A percentile compares a stretch with the other conserved stretches of the same genome.
These are phyloP conservation scores for Fusarium sulawesiense DNA, from an alignment of 2,329 filamentous ascomycete genomes.

Conservation along the genomic window DNA sequence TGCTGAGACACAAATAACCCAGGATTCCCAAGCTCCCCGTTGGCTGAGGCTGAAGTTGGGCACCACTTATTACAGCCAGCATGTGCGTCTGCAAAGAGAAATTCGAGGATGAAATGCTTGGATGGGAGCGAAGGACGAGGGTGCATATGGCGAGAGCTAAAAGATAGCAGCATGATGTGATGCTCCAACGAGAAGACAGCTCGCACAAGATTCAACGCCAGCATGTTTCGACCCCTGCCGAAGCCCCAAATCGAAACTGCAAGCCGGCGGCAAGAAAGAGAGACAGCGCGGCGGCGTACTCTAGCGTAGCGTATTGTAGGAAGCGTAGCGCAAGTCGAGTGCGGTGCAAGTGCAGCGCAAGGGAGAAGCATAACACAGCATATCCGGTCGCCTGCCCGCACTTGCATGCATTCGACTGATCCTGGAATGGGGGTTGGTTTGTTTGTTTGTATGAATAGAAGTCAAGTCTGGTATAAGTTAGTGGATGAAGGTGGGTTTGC, in stretches of 20 bases:
- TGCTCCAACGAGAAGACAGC: conserved; percentile 33
- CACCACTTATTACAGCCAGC: conserved; percentile 33
- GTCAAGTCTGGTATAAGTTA: not conserved
- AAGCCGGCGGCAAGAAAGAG: conserved; percentile 36
- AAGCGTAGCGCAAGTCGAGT: not conserved
- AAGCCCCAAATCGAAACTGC: conserved; percentile 29
- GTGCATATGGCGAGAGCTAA: conserved; percentile 23
- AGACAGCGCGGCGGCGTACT: conserved; percentile 10
- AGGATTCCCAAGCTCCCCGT: conserved; percentile 21
- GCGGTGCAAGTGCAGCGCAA: not conserved
- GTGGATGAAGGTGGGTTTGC: conserved; percentile 5
- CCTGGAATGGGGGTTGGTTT: conserved; percentile 9
- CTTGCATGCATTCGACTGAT: conserved; percentile 25
- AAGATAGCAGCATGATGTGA: conserved; percentile 23
- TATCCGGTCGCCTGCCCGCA: conserved; percentile 16
- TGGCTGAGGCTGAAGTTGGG: conserved; percentile 23
- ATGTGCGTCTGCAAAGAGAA: conserved; percentile 29
- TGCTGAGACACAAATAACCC: conserved; percentile 41
- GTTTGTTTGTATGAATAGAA: conserved; percentile 19
- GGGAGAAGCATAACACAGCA: not conserved
- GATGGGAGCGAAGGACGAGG: conserved; percentile 26
- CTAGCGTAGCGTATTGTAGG: not conserved
- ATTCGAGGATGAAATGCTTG: conserved; percentile 35
- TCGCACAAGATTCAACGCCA: conserved; percentile 18
- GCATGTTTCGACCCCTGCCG: conserved; percentile 35